Conservation (phyloP, 2,329 filamentous ascomycete genomes). For the Trichoderma aggressivum region DNA sequence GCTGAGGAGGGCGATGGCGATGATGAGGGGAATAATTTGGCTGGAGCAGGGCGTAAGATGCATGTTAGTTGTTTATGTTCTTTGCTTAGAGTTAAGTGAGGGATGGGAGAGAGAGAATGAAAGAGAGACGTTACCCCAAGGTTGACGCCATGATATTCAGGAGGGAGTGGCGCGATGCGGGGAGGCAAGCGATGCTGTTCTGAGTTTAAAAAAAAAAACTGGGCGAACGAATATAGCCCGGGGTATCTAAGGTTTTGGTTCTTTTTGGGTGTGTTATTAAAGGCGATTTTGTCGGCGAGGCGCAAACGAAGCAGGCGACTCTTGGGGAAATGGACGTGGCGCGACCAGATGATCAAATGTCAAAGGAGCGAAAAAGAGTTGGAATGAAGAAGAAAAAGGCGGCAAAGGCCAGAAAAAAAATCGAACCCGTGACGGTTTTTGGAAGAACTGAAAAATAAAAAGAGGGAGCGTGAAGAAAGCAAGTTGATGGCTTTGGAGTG, state of each 20-base stretch:
- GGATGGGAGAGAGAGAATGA: background rate
- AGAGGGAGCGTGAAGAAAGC: background rate
- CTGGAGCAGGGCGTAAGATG: constrained; percentile 31
- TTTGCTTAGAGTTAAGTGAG: background rate
- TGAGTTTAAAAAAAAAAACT: too few relatives aligned
- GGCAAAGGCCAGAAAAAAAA: background rate
- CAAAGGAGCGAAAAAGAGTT: background rate
- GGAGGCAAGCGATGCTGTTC: background rate
- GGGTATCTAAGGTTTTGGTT: background rate
- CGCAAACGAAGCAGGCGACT: background rate
- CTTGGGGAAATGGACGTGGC: background rate
- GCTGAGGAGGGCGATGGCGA: constrained; percentile 62
- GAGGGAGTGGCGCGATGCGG: background rate
- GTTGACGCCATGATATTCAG: constrained; percentile 1
- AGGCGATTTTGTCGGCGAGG: background rate
- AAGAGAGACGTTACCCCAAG: background rate
- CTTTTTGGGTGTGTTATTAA: background rate
- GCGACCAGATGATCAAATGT: background rate
- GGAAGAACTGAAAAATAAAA: too few relatives aligned
- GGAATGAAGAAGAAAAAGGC: background rate
- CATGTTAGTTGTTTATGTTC: background rate
- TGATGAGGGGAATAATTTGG: constrained; percentile 63
- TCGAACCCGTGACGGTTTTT: background rate
- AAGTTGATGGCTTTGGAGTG: background rate
- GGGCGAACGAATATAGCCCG: background rate